Conservation (phyloP, 1,284 basidiomycete genomes). For the Naganishia liquefaciens region DNA sequence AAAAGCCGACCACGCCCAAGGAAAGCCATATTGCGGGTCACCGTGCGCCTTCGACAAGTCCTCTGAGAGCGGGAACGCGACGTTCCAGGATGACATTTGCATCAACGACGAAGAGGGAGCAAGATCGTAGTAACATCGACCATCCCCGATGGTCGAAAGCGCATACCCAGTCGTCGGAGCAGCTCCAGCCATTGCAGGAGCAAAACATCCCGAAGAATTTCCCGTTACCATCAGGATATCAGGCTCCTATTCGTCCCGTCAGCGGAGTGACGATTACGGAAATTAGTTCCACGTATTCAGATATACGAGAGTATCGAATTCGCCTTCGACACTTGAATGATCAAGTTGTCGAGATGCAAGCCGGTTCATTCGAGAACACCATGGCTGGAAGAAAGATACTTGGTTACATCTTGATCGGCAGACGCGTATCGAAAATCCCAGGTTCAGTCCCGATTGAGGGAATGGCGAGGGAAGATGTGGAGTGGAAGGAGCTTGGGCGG, state of each 20-base stretch:
- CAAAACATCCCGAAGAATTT: too few species aligned
- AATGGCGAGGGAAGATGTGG: constrained; percentile 72
- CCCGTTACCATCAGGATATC: constrained; percentile 36
- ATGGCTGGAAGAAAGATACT: constrained; percentile 65
- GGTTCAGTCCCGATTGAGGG: constrained; percentile 70
- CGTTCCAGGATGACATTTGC: constrained; percentile 7
- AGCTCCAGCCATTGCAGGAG: too few species aligned
- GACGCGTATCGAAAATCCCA: constrained; percentile 65
- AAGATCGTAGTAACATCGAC: background rate
- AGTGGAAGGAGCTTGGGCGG: constrained; percentile 72
- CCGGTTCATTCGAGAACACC: constrained; percentile 65
- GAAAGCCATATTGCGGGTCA: background rate
- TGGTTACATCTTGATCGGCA: constrained; percentile 74
- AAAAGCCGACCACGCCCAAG: constrained; percentile 17
- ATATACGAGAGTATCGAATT: constrained; percentile 66
- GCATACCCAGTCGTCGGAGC: too few species aligned
- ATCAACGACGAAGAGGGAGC: background rate
- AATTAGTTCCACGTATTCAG: constrained; percentile 65
- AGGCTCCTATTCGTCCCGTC: constrained; percentile 69
- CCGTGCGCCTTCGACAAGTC: background rate
- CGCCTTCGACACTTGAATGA: constrained; percentile 67
- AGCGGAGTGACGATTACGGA: constrained; percentile 67
- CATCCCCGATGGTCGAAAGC: constrained; percentile 7
- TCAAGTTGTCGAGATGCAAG: constrained; percentile 67
- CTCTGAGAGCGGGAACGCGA: background rate